These are phyloP conservation scores for Scutellaria barbata DNA, from an alignment of 257 asterid genomes.

Conservation along the genomic window DNA sequence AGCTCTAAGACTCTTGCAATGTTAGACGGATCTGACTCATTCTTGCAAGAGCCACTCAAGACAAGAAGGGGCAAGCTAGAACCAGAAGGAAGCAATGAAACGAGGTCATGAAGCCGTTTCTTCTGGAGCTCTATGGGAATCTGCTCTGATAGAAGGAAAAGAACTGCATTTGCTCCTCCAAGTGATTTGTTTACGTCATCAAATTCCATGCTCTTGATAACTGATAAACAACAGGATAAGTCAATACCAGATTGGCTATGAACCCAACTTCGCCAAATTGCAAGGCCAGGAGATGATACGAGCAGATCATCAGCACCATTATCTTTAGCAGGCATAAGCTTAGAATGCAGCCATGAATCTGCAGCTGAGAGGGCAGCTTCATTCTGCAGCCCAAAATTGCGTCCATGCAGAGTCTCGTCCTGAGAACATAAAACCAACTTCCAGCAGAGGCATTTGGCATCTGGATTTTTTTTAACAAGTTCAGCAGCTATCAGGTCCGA, in stretches of 20 bases:
- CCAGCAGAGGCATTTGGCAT: constrained; percentile 89
- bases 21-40: constrained; percentile 47
- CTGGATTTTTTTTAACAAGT: constrained; percentile 62
- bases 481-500: constrained; percentile 71
- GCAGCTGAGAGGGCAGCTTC: constrained; percentile 45
- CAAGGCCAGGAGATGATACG: constrained; percentile 62
- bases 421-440: constrained; percentile 68
- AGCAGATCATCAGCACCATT: constrained; percentile 46
- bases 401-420: constrained; percentile 38
- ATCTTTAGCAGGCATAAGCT: constrained; percentile 60
- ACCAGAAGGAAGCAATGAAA: constrained; percentile 61
- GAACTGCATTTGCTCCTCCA: constrained; percentile 72
- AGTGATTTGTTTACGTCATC: constrained; percentile 50
- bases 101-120: constrained; percentile 58
- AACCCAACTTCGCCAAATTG: constrained; percentile 83
- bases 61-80: constrained; percentile 80
- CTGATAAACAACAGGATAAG: constrained; percentile 68
- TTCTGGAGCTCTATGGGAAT: constrained; percentile 67
- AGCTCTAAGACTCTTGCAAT: constrained; percentile 60
- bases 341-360: constrained; percentile 75
- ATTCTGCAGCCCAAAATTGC: constrained; percentile 27
- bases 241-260: constrained; percentile 52
- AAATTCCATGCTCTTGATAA: constrained; percentile 55
- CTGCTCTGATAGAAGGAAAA: constrained; percentile 66
- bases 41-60: constrained; percentile 55